Evolutionary conservation across 306 rosid species (phyloP), one percentile per base, ranked within the genome.

Genomic region (Clitoria ternatea): DNA sequence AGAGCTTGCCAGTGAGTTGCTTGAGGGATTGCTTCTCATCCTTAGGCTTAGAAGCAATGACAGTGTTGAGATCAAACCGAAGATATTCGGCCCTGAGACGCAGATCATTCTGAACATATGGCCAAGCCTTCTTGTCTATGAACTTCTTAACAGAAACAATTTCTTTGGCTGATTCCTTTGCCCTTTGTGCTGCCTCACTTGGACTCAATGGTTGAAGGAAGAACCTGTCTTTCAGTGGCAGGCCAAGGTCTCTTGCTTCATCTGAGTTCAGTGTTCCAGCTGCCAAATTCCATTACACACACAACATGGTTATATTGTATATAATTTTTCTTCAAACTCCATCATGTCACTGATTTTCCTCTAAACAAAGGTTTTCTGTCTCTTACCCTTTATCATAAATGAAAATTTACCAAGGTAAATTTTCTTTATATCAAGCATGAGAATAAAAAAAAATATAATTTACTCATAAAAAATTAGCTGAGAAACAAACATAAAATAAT

Each of bases 101-200:
- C 45, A 95, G 89, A 65, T 95, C 99, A 40, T 83, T 92, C 81
- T 90, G 91, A 63, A 95, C 96, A 45, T 35, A 91, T 3, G 99
- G 97, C 99, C 99, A 95, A 4, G 96, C 97, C 84, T 95, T 95
- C 85, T 91, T 90, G 32, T 91, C 92, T 8, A 95, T 95, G 2
- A 84, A 74, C 14, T 60, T 62, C 90, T 95, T 95, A 17, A 89
- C 97, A 54, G 53, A 81, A 32, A 95, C 61, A 54, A 95, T 95
- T 0, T 89, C 97, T 77, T 91, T 89, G 63, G 99, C 99, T 26
- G 99, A 89, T 27, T 86, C 99, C 81, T 95, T 95, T 4, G 90
- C 90, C 83, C 99, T 86, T 73, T 54, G 57, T 17, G 86, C 96
- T 1, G 99, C 99, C 77, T 82, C 66, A 39, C 15, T 61, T 0